Base-by-base conservation (phyloP, 192 early-diverging fungal genomes). In the Jimgerdemannia lactiflua region DNA sequence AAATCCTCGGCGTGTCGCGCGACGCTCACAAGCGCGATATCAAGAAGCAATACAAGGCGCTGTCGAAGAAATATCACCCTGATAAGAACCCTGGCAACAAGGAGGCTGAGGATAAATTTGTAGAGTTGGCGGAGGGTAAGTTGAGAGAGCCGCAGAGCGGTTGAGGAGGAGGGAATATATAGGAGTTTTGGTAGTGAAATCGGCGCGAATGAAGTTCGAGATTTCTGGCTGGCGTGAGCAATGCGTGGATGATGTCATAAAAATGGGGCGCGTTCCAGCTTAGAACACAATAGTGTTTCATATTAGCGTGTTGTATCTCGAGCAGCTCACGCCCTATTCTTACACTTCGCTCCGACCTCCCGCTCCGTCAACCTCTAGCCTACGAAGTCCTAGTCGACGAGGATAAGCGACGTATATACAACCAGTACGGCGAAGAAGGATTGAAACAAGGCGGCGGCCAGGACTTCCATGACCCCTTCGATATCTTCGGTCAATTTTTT, bases 381-480 rank as follows among this genome's bases (percentile, higher is more conserved):
- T 99, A 99, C 77, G 95, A 97, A 79, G 95, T 97, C 14, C 85
- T 99, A 59, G 91, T 86, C 40, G 95, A 98, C 77, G 94, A 97
- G 64, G 95, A 97, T 73, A 95, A 97, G 83, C 89, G 95, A 65
- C 82, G 89, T 29, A 92, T 96, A 65, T 97, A 96, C 80, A 95
- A 97, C 80, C 89, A 90, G 43, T 96, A 96, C 73, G 98, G 98
- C 43, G 97, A 98, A 81, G 98, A 99, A 76, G 98, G 97, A 14
- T 85, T 99, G 69, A 94, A 97, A 67, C 81, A 84, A 0, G 89
- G 88, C 63, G 83, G 86, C 44, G 85, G 85, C 7, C 77, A 85
- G 20, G 84, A 88, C 41, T 95, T 95, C 89, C 95, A 96, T 74
- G 93, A 99, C 79, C 97, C 98, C 14, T 99, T 98, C 82, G 98